A percentile compares a stretch with the other conserved stretches of the same genome.
These are phyloP conservation scores for Xylariaceae sp. DNA, from an alignment of 2,329 filamentous ascomycete species.

Conservation along the genomic window DNA sequence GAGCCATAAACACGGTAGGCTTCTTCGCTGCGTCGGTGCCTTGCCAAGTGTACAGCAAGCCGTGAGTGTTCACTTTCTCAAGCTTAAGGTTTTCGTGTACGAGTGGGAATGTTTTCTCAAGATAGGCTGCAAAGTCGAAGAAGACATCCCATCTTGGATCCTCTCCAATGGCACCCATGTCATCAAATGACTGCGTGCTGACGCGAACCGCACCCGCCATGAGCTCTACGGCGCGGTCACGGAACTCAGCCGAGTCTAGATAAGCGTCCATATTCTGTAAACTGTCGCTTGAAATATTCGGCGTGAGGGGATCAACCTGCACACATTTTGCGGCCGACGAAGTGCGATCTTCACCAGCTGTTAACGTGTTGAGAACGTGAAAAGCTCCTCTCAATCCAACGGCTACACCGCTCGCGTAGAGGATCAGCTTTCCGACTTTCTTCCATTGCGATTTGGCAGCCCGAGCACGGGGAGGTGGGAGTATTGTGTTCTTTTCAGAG, in stretches of 20 bases:
- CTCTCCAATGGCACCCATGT: conserved; percentile 49
- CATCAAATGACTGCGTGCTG: conserved; percentile 52
- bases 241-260: conserved; percentile 30
- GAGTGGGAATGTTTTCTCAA: conserved; percentile 48
- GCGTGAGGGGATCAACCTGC: conserved; percentile 34
- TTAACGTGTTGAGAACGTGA: conserved; percentile 1
- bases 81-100: conserved; percentile 45
- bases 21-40: conserved; percentile 48
- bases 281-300: conserved; percentile 21
- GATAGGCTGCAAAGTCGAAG: conserved; percentile 47
- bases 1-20: conserved; percentile 57
- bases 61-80: conserved; percentile 56
- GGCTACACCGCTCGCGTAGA: conserved; percentile 4
- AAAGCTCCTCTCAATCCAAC: conserved; percentile 2
- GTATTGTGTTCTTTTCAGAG: conserved; percentile 9
- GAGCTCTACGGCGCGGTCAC: conserved; percentile 30
- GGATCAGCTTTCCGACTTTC: conserved; percentile 1
- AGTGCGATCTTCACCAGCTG: conserved; percentile 23
- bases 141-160: conserved; percentile 59
- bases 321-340: conserved; percentile 24
- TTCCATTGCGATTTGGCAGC: conserved; percentile 6
- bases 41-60: conserved; percentile 54
- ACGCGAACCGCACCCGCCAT: conserved; percentile 48
- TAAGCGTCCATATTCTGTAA: conserved; percentile 32
- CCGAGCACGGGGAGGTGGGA: conserved; percentile 4